These are phyloP conservation scores for Paraphoma sp. DNA, from an alignment of 2,329 filamentous ascomycete genomes.

Conservation along the genomic window DNA sequence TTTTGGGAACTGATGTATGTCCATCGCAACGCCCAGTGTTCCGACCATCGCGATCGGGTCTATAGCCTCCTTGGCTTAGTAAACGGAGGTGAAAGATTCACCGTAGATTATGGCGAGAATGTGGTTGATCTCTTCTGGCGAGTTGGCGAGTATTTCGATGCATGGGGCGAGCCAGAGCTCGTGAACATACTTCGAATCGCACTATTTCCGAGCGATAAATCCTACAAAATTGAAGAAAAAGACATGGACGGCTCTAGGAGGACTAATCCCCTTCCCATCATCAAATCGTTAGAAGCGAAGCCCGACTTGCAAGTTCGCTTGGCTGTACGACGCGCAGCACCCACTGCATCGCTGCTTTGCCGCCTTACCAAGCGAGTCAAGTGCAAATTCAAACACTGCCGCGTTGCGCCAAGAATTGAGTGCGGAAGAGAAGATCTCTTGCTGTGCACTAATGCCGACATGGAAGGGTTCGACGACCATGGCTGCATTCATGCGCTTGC, in stretches of 20 bases:
- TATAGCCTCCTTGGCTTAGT: conserved; percentile 4
- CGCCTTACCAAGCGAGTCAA: not conserved
- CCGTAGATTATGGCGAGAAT: conserved; percentile 4
- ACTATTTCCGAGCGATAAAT: too few species aligned
- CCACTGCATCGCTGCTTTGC: not conserved
- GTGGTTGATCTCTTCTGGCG: conserved; percentile 5
- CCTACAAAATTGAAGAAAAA: too few species aligned
- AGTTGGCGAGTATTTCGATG: conserved; percentile 6
- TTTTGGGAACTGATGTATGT: conserved; percentile 1
- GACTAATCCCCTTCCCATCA: too few species aligned
- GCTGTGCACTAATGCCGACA: conserved; percentile 2
- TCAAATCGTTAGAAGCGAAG: too few species aligned
- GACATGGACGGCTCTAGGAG: too few species aligned
- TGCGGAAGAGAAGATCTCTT: conserved; percentile 1
- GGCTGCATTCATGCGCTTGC: not conserved
- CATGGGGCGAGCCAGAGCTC: conserved; percentile 1
- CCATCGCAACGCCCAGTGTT: not conserved
- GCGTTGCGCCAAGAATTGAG: not conserved
- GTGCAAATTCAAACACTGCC: not conserved
- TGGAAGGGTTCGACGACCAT: not conserved
- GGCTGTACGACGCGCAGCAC: not conserved
- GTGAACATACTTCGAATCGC: conserved; percentile 1
- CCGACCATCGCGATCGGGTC: conserved; percentile 2
- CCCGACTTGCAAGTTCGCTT: too few species aligned
- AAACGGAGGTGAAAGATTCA: not conserved